Evolutionary conservation across 2,329 filamentous ascomycete species (phyloP), one percentile per base, ranked within the genome.

Genomic region (Aspergillus sp.): DNA sequence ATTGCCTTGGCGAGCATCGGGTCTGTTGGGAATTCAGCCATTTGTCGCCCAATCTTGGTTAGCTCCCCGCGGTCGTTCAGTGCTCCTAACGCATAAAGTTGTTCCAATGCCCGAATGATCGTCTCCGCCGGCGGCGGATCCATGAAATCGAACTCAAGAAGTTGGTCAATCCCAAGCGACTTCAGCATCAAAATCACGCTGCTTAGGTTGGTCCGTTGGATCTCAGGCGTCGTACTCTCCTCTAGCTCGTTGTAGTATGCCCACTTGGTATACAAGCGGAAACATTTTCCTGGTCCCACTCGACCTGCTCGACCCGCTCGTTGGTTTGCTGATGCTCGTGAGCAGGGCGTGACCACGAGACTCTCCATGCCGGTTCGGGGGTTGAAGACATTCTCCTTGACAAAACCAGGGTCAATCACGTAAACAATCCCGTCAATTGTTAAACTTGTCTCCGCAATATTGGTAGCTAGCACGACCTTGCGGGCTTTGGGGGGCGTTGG

Each of bases 391-490:
- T 96, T 96, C 70, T 98, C 91, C 73, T 99, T 99, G 62, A 95
- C 91, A 63, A 96, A 96, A 0, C 95, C 95, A 0, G 90, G 90
- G 66, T 99, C 95, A 59, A 98, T 96, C 37, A 98, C 95, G 71
- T 96, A 97, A 8, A 93, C 90, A 59, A 98, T 96, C 15, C 93
- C 93, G 71, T 98, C 93, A 57, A 99, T 96, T 0, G 95, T 99
- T 69, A 99, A 78, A 79, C 87, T 92, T 0, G 95, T 99, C 74
- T 99, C 95, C 2, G 95, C 95, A 73, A 99, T 98, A 70, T 99
- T 99, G 2, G 95, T 98, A 0, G 93, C 92, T 39, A 98, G 78
- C 0, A 99, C 91, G 0, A 98, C 91, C 71, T 98, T 99, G 27
- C 95, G 85, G 0, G 90, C 88, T 17, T 88, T 88, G 0, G 89